Base-by-base conservation (phyloP, 2,329 filamentous ascomycete genomes). In the Bipolaris victoriae region DNA sequence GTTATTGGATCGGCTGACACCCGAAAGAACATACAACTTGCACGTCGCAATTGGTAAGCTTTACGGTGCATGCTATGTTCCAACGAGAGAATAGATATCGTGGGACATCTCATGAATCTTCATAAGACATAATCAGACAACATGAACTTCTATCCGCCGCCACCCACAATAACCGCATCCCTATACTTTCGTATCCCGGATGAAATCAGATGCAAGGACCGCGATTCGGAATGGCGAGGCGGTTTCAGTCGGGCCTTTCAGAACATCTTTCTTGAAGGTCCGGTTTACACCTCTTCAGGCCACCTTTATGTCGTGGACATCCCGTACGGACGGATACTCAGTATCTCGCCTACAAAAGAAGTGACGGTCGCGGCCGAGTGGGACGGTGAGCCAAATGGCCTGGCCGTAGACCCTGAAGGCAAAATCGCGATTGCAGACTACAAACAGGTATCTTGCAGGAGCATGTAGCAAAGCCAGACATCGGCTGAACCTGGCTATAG, bases 311-410 rank as follows among this genome's bases (percentile, higher is more conserved):
- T 79, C 5, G 76, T 78, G 5, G 78, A 80, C 36, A 58, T 79
- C 13, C 77, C 78, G 0, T 79, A 78, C 44, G 78, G 78, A 0
- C 65, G 77, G 0, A 76, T 79, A 13, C 54, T 80, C 7, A 74
- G 69, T 31, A 72, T 80, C 24, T 66, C 71, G 20, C 1, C 51
- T 1, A 33, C 64, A 0, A 76, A 73, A 49, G 59, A 73, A 1
- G 69, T 74, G 0, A 70, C 54, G 0, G 74, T 77, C 5, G 69
- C 65, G 36, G 71, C 68, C 1, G 60, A 66, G 7, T 80, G 74
- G 69, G 77, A 80, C 56, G 78, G 77, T 0, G 77, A 80, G 47
- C 78, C 78, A 0, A 80, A 80, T 52, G 78, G 77, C 0, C 58
- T 80, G 3, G 76, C 71, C 0, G 65, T 74, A 0, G 69, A 69